These are phyloP conservation scores for Alternaria gaisen DNA, from an alignment of 2,329 filamentous ascomycete species.

Conservation along the genomic window DNA sequence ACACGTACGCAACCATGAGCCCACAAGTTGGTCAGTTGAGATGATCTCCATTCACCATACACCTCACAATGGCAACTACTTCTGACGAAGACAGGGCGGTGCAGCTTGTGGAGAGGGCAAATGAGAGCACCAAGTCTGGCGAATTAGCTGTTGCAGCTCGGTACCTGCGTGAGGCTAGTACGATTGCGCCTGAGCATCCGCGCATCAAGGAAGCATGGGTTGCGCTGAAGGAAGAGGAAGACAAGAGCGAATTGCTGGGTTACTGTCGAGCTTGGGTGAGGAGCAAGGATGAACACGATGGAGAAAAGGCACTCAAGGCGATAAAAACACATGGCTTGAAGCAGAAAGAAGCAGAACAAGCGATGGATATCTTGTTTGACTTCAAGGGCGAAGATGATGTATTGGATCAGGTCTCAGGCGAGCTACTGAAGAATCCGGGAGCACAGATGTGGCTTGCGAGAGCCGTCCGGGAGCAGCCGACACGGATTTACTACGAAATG, in stretches of 20 bases:
- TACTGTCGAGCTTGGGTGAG: slow-evolving; percentile 49
- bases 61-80: slow-evolving; percentile 37
- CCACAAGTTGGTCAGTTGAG: slow-evolving; percentile 20
- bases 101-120: slow-evolving; percentile 43
- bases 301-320: slow-evolving; percentile 49
- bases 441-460: slow-evolving; percentile 54
- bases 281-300: slow-evolving; percentile 51
- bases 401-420: slow-evolving; percentile 52
- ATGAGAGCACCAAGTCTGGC: slow-evolving; percentile 37
- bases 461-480: slow-evolving; percentile 50
- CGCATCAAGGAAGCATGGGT: slow-evolving; percentile 54
- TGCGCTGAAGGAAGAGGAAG: slow-evolving; percentile 51
- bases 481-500: slow-evolving; percentile 54
- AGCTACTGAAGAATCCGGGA: slow-evolving; percentile 46
- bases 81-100: slow-evolving; percentile 42
- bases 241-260: slow-evolving; percentile 44
- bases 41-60: slow-evolving; percentile 25
- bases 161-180: slow-evolving; percentile 56
- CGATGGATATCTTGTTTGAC: slow-evolving; percentile 54
- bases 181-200: slow-evolving; percentile 53
- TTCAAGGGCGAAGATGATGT: slow-evolving; percentile 54
- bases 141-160: slow-evolving; percentile 53
- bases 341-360: slow-evolving; percentile 50
- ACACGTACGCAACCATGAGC: slow-evolving; percentile 26
- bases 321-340: slow-evolving; percentile 44